Evolutionary conservation across 768 basidiomycete genomes (phyloP).

Genomic region (Termitomyces sp.): DNA sequence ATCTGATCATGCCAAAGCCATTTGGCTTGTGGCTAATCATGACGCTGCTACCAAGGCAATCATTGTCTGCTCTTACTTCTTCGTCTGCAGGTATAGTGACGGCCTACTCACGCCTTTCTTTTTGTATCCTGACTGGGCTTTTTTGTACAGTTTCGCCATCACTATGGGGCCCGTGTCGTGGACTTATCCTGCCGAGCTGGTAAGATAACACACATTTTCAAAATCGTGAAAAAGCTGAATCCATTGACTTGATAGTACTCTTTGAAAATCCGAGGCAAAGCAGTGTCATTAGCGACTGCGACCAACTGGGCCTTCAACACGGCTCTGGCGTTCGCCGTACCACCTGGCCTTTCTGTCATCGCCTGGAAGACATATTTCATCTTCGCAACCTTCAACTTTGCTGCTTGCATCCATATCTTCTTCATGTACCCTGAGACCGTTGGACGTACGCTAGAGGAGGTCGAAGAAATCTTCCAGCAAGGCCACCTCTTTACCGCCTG

Average conservation of each 20-base stretch:
- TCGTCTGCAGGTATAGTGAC: conserved; percentile 49
- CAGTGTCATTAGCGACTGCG: conserved; percentile 50
- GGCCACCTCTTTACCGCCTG: conserved; percentile 71
- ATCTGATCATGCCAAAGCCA: conserved; percentile 8
- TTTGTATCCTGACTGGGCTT: background rate
- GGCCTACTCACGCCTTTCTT: background rate
- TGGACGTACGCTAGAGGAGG: conserved; percentile 70
- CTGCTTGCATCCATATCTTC: conserved; percentile 64
- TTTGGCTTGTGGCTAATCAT: conserved; percentile 57
- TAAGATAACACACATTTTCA: conserved; percentile 12
- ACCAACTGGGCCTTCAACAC: conserved; percentile 70
- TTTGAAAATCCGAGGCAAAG: conserved; percentile 61
- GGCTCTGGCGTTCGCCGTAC: conserved; percentile 72
- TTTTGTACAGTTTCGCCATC: conserved; percentile 49
- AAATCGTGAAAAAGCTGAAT: background rate
- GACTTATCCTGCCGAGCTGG: conserved; percentile 70
- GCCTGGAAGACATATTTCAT: conserved; percentile 78
- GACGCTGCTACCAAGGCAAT: conserved; percentile 59
- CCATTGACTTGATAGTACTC: conserved; percentile 36
- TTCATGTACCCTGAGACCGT: conserved; percentile 84
- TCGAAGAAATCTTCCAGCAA: conserved; percentile 72
- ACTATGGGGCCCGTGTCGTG: conserved; percentile 78
- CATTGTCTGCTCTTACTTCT: conserved; percentile 76
- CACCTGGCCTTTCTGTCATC: conserved; percentile 62
- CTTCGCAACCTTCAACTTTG: conserved; percentile 75